A percentile compares a stretch with the other conserved stretches of the same genome.
phyloP scores from a whole-genome alignment of 2,329 filamentous ascomycete genomes.

The Verticillium dahliae region DNA sequence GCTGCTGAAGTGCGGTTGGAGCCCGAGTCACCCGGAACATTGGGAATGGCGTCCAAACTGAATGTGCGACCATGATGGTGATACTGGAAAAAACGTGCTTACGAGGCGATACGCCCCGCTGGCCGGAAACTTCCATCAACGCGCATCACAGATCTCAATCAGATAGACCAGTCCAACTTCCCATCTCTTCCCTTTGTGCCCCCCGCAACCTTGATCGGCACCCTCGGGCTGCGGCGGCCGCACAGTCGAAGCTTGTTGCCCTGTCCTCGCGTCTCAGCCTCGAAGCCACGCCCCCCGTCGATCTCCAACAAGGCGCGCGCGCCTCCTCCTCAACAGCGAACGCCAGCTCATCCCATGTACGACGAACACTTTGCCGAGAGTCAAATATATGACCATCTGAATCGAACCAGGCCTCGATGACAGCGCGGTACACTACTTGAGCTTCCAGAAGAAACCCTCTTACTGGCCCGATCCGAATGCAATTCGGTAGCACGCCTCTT shows the following conservation, averaged over 20 bases:
- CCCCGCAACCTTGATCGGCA: background rate
- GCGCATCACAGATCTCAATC: background rate
- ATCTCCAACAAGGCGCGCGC: background rate
- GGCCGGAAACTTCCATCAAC: background rate
- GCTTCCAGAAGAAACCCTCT: background rate
- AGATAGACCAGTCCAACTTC: background rate
- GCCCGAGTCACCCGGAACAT: too few relatives aligned
- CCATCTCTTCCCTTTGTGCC: background rate
- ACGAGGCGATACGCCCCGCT: too few relatives aligned
- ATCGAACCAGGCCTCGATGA: background rate
- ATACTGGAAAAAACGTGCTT: too few relatives aligned
- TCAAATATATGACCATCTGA: background rate
- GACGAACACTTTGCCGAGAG: background rate
- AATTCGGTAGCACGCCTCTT: background rate
- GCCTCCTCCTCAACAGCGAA: background rate
- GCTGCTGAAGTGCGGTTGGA: too few relatives aligned
- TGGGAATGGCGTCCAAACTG: too few relatives aligned
- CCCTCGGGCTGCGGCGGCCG: background rate
- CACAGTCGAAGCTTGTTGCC: background rate
- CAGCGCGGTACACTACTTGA: background rate
- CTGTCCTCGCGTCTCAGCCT: background rate
- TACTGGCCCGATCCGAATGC: background rate
- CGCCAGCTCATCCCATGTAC: background rate
- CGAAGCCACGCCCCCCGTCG: background rate
- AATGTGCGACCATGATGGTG: too few relatives aligned